These are phyloP conservation scores for Trichoderma arundinaceum DNA, from an alignment of 2,329 filamentous ascomycete genomes.

Conservation along the genomic window DNA sequence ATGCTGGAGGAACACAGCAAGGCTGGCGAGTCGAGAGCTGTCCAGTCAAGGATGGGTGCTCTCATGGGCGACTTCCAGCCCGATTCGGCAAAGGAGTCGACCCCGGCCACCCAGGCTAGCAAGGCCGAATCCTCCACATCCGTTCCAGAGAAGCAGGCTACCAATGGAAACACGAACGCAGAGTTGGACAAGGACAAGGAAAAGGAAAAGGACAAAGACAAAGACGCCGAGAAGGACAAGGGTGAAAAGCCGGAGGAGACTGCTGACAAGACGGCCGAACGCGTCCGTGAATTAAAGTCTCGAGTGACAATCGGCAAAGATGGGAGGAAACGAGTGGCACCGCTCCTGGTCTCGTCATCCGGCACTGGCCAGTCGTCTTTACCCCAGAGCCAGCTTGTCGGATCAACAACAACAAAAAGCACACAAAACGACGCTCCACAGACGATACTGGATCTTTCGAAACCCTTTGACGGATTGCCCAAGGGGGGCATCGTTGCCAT, in stretches of 20 bases:
- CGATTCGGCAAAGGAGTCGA: slow-evolving; percentile 59
- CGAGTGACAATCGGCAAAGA: slow-evolving; percentile 95
- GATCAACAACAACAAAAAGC: slow-evolving; percentile 68
- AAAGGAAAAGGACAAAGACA: slow-evolving; percentile 33
- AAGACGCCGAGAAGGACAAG: neutral
- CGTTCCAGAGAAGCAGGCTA: slow-evolving; percentile 43
- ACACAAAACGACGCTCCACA: slow-evolving; percentile 75
- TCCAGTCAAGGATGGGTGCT: slow-evolving; percentile 96
- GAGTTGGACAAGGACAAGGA: slow-evolving; percentile 44
- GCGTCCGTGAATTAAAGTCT: slow-evolving; percentile 74
- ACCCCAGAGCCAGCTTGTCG: slow-evolving; percentile 86
- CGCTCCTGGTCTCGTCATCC: slow-evolving; percentile 87
- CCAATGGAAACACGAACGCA: slow-evolving; percentile 47
- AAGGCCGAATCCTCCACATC: slow-evolving; percentile 31
- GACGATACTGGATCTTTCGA: slow-evolving; percentile 85
- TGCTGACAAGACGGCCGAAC: slow-evolving; percentile 59
- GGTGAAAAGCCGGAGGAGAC: slow-evolving; percentile 51
- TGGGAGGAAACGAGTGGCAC: slow-evolving; percentile 93
- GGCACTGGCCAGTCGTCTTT: slow-evolving; percentile 86
- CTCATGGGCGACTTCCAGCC: slow-evolving; percentile 84
- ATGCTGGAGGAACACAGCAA: slow-evolving; percentile 90
- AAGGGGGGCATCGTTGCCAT: slow-evolving; percentile 86
- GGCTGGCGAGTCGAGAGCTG: slow-evolving; percentile 84
- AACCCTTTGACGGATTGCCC: slow-evolving; percentile 90
- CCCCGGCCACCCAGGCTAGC: slow-evolving; percentile 54